Evolutionary conservation across 2,329 filamentous ascomycete genomes (phyloP).

Genomic region (Fusarium solani-melongenae): DNA sequence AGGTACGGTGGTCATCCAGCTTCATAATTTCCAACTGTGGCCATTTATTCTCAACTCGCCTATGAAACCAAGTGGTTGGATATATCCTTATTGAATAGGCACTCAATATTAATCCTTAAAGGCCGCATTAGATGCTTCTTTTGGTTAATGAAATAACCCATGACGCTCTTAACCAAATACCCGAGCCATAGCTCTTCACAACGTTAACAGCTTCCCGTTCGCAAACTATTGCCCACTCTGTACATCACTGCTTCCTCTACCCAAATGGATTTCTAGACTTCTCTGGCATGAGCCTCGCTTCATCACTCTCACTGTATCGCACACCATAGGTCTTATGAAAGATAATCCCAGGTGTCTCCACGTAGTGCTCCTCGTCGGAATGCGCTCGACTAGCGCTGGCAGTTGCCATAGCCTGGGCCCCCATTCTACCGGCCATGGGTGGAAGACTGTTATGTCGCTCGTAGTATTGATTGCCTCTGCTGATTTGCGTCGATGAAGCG

Average conservation of each 20-base stretch:
- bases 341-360: neutral
- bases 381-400: neutral
- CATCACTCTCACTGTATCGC: conserved; percentile 5
- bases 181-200: neutral
- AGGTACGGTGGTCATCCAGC: neutral
- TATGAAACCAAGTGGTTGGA: neutral
- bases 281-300: neutral
- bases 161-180: neutral
- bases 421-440: neutral
- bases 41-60: neutral
- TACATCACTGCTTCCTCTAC: neutral
- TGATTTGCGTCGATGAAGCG: neutral
- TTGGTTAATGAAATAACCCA: neutral
- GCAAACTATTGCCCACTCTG: fast-evolving
- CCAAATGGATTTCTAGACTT: neutral
- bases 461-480: neutral
- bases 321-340: neutral
- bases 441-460: neutral
- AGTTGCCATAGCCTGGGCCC: neutral
- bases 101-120: neutral
- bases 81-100: neutral
- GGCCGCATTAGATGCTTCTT: neutral
- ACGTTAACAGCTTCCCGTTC: neutral
- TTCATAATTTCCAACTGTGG: neutral
- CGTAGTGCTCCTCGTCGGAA: neutral